Conservation (phyloP, 805 yeast genomes). For the Metschnikowia baotianmanensis region DNA sequence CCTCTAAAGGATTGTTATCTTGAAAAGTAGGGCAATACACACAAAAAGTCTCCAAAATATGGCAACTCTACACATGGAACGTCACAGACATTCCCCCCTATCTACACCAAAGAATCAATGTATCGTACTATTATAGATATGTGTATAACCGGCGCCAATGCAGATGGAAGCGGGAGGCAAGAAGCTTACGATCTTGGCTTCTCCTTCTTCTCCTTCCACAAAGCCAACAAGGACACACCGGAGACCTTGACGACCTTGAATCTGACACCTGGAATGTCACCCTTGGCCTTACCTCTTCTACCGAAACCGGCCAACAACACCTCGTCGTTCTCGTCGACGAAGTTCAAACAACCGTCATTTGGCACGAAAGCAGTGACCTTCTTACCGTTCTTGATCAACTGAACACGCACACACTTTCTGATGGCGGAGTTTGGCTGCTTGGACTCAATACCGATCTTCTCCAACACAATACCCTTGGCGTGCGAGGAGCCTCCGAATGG, state of each 20-base stretch:
- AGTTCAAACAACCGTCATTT: constrained; percentile 99
- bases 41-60: too few species aligned
- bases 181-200: constrained; percentile 93
- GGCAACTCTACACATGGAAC: too few species aligned
- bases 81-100: too few species aligned
- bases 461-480: constrained; percentile 99
- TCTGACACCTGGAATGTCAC: constrained; percentile 99
- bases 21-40: too few species aligned
- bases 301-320: constrained; percentile 99
- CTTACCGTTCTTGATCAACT: constrained; percentile 99
- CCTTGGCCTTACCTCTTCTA: constrained; percentile 99
- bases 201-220: constrained; percentile 99
- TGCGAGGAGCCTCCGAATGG: constrained; percentile 99
- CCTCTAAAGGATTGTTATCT: too few species aligned
- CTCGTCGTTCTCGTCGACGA: constrained; percentile 99
- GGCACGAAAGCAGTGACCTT: constrained; percentile 99
- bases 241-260: constrained; percentile 99
- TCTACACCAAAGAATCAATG: constrained; percentile 4
- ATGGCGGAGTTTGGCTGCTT: constrained; percentile 99
- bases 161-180: constrained; percentile 11
- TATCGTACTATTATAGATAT: constrained; percentile 20
- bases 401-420: constrained; percentile 99
- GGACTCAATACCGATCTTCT: constrained; percentile 99
- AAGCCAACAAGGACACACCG: constrained; percentile 99
- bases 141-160: constrained; percentile 11